Evolutionary conservation across 257 asterid genomes (phyloP), one percentile per base, ranked within the genome.

Genomic region (Buddleja alternifolia): DNA sequence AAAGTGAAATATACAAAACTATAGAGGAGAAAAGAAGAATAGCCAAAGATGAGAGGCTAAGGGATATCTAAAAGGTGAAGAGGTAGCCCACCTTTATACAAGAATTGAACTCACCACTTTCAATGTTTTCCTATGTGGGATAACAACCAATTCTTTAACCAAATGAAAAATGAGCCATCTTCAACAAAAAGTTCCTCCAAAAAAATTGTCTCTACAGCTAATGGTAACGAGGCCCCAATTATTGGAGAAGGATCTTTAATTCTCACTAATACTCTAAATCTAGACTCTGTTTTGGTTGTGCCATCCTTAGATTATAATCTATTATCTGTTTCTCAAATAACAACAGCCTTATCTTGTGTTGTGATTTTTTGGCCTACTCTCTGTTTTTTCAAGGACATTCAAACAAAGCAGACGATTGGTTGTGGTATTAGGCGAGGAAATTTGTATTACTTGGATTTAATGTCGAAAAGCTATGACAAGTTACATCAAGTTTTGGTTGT

Each of bases 341-440:
- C 6, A n/a, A 44, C 8, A 0, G 2, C 32, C 0, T 53, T 62
- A 29, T 61, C 60, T 36, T 70, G 55, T 60, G 10, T 71, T 71
- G 64, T 42, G 1, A 52, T 71, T 21, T 71, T 60, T 71, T 71
- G 48, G 58, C 76, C 25, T 52, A 40, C 52, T 7, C 25, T 3
- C 51, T 72, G 71, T 61, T 40, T 72, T 21, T 72, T 72, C 54
- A 71, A 71, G 66, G 60, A 62, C 20, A 71, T 63, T 14, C 36
- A 41, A 25, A 71, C 71, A 1, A 23, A 3, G 29, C 10, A 36
- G 10, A 70, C 8, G 60, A 70, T 70, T 70, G 52, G 39, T n/a
- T n/a, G n/a, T n/a, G n/a, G n/a, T n/a, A n/a, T n/a, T n/a, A n/a
- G n/a, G n/a, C n/a, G 7, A 50, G 63, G 36, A 9, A 41, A 50